Evolutionary conservation across 2,329 filamentous ascomycete species (phyloP), one percentile per base, ranked within the genome.

Genomic region (Xylaria sp.): DNA sequence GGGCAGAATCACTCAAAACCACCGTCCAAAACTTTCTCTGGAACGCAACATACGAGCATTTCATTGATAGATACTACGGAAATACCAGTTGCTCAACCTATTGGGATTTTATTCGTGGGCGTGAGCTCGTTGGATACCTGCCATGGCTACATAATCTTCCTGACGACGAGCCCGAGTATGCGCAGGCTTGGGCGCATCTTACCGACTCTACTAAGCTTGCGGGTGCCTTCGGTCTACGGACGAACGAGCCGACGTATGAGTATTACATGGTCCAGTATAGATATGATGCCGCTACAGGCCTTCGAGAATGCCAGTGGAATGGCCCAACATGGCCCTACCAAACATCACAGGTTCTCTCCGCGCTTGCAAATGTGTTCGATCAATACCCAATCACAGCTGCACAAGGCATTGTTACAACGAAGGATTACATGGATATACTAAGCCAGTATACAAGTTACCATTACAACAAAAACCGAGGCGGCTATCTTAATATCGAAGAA

Each of bases 321-420:
- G 67, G 67, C 9, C 67, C 67, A 8, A n/a, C 42, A 2, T 69
- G 67, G 67, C 67, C 67, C n/a, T 69, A 69, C 40, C 67, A 69
- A 23, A 69, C 67, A 0, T 66, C 67, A 2, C 67, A 69, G 35
- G 63, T 66, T 18, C 54, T 69, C 13, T 60, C 37, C 18, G 67
- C 67, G 16, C 63, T 69, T 27, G 63, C 67, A 3, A 69, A 69
- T 27, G 59, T 69, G 23, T 40, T 69, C 10, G 63, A 69, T 27
- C 53, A 66, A 47, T 66, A 69, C 48, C 59, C 67, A n/a, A 57
- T 23, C 3, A 66, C 67, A 8, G 29, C 40, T 6, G 59, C 59
- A 3, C 2, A 63, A 12, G 55, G 55, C 3, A 37, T 62, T 3
- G 63, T 69, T 16, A 63, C 59, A 4, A 48, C 67, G 6, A 16